Base-by-base conservation (phyloP, 2,329 filamentous ascomycete species). In the Kalaharituber pfeilii region DNA sequence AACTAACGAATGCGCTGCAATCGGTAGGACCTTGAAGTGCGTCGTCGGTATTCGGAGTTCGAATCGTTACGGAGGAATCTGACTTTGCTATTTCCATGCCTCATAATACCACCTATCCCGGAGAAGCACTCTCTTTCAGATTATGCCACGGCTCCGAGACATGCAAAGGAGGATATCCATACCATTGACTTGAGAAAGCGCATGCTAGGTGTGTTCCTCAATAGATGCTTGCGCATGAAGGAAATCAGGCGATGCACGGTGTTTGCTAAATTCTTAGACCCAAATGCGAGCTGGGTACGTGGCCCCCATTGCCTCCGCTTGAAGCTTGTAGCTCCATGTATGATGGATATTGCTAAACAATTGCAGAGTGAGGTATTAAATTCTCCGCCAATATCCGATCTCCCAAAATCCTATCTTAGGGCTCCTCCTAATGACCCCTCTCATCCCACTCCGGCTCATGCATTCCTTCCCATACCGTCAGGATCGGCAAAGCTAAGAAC, bases 41-140 rank as follows among this genome's bases (percentile, higher is more conserved):
- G 89, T 63, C 79, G 91, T 64, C 79, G 91, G 64, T 98, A 98
- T 69, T 98, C 91, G 1, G 91, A 98, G 68, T 98, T 98, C 65
- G 84, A 86, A 30, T 94, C 89, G 15, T 72, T 98, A 55, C 79
- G 91, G 64, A 82, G 87, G 64, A 89, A 89, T 2, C 76, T 98
- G 26, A 87, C 88, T 49, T 84, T 84, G 63, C 76, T 98, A 58
- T 93, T 98, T 66, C 91, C 93, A 6, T 98, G 91, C 0, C 76
- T 98, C 42, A 84, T 98, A 64, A 84, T 98, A 52, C 93, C 91
- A 6, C 91, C 91, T 2, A 98, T 98, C 64, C 91, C 91, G 22
- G 93, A 98, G 71, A 98, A 98, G 69, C 91, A 98, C 69, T 91
- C 87, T 47, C 94, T 98, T 83, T 89, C 89, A 57, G 91, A 98